Percentiles rank a stretch among this genome's conserved stretches.
Evolutionary conservation across 2,329 filamentous ascomycete species (phyloP).

Genomic region (Talaromyces marneffei): DNA sequence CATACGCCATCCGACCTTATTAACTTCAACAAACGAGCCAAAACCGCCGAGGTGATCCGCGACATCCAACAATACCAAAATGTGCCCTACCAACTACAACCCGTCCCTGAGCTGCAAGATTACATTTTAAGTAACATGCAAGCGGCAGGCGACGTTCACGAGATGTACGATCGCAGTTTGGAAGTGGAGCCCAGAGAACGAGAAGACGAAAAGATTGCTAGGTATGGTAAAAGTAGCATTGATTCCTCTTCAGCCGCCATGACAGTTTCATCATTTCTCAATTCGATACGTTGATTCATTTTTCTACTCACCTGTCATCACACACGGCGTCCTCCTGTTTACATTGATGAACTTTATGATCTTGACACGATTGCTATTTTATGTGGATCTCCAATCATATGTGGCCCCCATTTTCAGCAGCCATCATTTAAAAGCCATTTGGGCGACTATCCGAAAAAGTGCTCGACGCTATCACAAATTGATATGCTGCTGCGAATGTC

Average conservation of each 20-base stretch:
- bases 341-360: neutral
- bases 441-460: neutral
- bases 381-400: neutral
- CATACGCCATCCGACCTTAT: constrained; percentile 94
- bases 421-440: neutral
- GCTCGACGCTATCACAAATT: neutral
- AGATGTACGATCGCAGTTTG: constrained; percentile 98
- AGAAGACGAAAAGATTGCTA: constrained; percentile 99
- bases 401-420: neutral
- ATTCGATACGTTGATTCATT: constrained; percentile 26
- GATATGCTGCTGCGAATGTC: neutral
- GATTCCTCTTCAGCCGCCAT: constrained; percentile 25
- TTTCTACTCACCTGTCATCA: neutral
- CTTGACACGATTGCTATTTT: neutral
- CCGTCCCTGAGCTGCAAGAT: constrained; percentile 87
- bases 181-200: constrained; percentile 88
- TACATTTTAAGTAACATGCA: constrained; percentile 97
- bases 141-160: constrained; percentile 88
- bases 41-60: constrained; percentile 95
- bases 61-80: constrained; percentile 99
- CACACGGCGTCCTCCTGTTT: constrained; percentile 2
- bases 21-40: constrained; percentile 97
- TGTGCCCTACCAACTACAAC: constrained; percentile 85
- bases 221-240: constrained; percentile 55
- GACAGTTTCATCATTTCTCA: constrained; percentile 29